Evolutionary conservation across 192 early-diverging fungal genomes (phyloP), one percentile per base, ranked within the genome.

Genomic region (Coemansia sp.): DNA sequence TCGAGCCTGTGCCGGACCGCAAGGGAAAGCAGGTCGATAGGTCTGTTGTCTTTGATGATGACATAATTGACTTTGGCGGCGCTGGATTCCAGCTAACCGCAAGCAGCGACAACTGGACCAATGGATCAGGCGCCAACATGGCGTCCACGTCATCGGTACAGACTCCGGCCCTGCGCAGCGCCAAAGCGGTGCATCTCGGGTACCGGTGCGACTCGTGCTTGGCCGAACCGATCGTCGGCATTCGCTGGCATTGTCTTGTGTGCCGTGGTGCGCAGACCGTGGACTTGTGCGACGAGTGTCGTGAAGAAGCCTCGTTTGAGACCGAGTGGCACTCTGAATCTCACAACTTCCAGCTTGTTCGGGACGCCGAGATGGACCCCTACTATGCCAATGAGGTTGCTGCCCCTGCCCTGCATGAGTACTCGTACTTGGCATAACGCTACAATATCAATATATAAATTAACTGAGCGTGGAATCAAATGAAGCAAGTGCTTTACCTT

Each of bases 171-270:
- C 38, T 76, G 62, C 58, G 59, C 14, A 81, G 71, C 29, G 62
- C 68, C 35, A 73, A 75, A 59, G 54, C 69, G 11, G 71, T 76
- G 59, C 66, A 65, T 48, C 65, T 80, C 27, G 69, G 52, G 48
- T 69, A 70, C 61, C 72, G 88, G 73, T 91, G 90, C 69, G 86
- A 89, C 74, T 75, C 83, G 17, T 91, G 89, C 67, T 78, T 84
- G 19, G 79, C 85, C 9, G 89, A 91, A 54, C 89, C 89, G 4
- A 89, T 91, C 55, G 73, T 91, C 14, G 89, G 89, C 17, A 74
- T 84, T 17, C 84, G 87, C 3, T 89, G 88, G 70, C 85, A 87
- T 50, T 91, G 89, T 50, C 66, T 76, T 35, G 79, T 86, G 22
- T 91, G 89, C 65, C 78, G 84, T 29, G 79, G 81, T 6, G 78